Evolutionary conservation across 805 yeast genomes (phyloP), one percentile per base, ranked within the genome.

Genomic region (Huiozyma sinensis): DNA sequence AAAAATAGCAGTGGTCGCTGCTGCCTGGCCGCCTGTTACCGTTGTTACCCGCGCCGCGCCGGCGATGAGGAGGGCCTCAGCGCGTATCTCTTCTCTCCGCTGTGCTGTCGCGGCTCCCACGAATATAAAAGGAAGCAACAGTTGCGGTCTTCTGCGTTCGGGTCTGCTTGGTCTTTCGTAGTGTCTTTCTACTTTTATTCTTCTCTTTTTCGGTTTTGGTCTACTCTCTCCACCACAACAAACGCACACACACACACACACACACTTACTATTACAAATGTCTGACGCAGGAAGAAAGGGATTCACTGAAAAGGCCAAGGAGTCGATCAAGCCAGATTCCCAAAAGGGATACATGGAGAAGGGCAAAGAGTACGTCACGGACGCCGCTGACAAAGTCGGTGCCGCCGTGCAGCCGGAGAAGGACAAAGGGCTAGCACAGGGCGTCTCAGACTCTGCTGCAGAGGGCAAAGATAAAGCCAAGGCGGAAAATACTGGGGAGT

Each of bases 251-350:
- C n/a, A 35, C 7, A 36, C 36, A 31, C 10, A 41, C 30, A 28
- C 9, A 36, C 29, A 45, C 28, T 31, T 6, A 28, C 33, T 13
- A 31, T 17, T n/a, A 36, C 12, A 41, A 33, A 68, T 68, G 72
- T 67, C 72, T 46, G 72, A 68, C 68, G 60, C 73, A 49, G 85
- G 83, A 57, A 83, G 95, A 81, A 86, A 87, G 70, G 68, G 75
- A 62, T 73, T 86, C 60, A 54, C 79, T 51, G 82, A 81, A 63
- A 83, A 85, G 67, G 67, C 75, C 54, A 46, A 73, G 43, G 95
- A 86, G 71, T 58, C 74, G 37, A 47, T 81, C 37, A 82, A 75
- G 52, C 95, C 95, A 52, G 81, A 86, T 50, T 65, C 75, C 46
- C 74, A 81, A 65, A 87, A 87, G 70, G 56, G 79, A 34, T 65